A percentile compares a stretch with the other conserved stretches of the same genome.
Evolutionary conservation across 305 asterid species (phyloP).

Genomic region (Rubia peregrina): DNA sequence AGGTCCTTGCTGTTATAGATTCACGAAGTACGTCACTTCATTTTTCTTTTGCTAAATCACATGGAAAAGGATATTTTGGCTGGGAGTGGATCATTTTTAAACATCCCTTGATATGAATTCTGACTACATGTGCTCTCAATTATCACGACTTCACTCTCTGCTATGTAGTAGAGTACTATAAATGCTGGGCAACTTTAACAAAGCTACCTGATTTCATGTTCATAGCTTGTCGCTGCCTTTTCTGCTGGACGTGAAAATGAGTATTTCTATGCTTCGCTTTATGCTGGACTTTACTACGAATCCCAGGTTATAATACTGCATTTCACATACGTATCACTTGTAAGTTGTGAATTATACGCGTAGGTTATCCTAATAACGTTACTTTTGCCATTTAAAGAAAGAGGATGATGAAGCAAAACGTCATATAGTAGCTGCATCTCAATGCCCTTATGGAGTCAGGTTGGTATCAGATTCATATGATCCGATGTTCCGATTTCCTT

Average conservation of each 20-base stretch:
- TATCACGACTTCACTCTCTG: too few species aligned
- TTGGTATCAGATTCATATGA: constrained; percentile 7
- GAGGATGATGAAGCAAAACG: constrained; percentile 51
- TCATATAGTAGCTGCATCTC: constrained; percentile 57
- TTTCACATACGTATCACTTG: neutral
- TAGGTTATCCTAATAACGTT: neutral
- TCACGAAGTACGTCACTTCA: neutral
- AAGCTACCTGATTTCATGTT: constrained; percentile 19
- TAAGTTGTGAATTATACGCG: neutral
- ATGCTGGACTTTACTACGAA: constrained; percentile 79
- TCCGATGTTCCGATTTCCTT: neutral
- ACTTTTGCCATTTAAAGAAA: constrained; percentile 35
- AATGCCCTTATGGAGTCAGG: constrained; percentile 76
- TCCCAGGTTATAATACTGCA: constrained; percentile 39
- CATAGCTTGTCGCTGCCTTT: constrained; percentile 57
- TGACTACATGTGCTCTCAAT: neutral
- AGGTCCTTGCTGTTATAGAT: neutral
- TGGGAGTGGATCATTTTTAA: neutral
- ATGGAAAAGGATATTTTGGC: neutral
- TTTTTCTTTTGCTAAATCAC: neutral
- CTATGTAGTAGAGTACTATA: neutral
- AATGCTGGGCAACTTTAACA: neutral
- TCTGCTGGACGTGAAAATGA: constrained; percentile 48
- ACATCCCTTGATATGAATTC: neutral
- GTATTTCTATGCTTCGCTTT: constrained; percentile 68